Base-by-base conservation (phyloP, 140 eudicot species). In the Flaveria floridana region DNA sequence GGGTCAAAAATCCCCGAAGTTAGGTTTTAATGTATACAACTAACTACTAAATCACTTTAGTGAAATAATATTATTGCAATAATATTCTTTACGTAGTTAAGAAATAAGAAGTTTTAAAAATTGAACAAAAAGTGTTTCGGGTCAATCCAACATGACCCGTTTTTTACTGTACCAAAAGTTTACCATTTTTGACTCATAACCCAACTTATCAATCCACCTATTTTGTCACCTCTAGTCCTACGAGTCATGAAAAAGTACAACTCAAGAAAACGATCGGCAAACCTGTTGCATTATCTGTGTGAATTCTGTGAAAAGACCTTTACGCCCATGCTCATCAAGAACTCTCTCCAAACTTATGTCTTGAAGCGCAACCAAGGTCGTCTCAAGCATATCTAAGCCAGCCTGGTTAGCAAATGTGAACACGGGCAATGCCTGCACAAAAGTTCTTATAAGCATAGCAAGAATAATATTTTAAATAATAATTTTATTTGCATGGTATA, bases 301-400 rank as follows among this genome's bases (percentile, higher is more conserved):
- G 41, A 89, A 89, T 20, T 89, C 95, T 1, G 94, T 75, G 46
- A 76, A 86, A 69, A 87, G 82, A 70, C 85, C 84, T 66, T 92
- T 90, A 25, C 89, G 82, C 13, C 98, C 93, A 46, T 82, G 62
- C 41, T 90, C 98, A 42, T 92, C 89, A 18, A 92, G 90, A 70
- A 92, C 82, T 74, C 86, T 92, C 41, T 89, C 96, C 62, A 89
- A 48, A n/a, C 91, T 70, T 13, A 88, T 82, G 69, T 92, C 98
- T 79, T 92, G 98, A 59, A 92, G 83, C 19, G 96, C 90, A 77
- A 92, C 88, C 55, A 92, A 75, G 28, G 97, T 89, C 0, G 98
- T 92, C 79, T 92, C 98, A 6, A 92, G 89, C 98, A 92, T 89
- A 83, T 92, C 96, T 34, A 92, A 78, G 51, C 97, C 98, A 25